Evolutionary conservation across 108 stramenopile genomes (phyloP), one percentile per base, ranked within the genome.

Genomic region (Nitzschia putrida): DNA sequence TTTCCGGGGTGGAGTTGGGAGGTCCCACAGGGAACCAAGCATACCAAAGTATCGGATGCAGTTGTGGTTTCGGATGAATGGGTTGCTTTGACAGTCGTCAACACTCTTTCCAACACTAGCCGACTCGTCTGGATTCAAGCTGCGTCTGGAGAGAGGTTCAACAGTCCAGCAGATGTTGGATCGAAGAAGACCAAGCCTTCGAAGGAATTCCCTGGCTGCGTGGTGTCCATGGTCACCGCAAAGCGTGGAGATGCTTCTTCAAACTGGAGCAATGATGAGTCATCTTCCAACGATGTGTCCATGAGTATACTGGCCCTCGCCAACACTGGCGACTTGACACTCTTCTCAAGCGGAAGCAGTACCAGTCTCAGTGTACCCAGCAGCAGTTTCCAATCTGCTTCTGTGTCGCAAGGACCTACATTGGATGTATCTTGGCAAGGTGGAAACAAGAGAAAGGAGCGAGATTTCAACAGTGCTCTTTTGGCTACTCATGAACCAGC

Each of bases 1-100:
- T 74, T 74, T 38, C 8, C 38, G 23, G 66, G 53, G 8, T 74
- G 74, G 70, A 55, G 58, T 7, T 80, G 79, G 64, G 78, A 73
- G 42, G 69, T 87, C 50, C 83, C 83, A 64, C 41, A 72, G 53
- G 75, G 66, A 54, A 65, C 64, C 24, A 71, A 66, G 21, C 41
- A 23, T 50, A 38, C 42, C 45, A 26, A 38, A 13, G 47, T 72
- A 14, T 47, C 71, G 23, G 45, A 52, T 18, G 71, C 55, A 23
- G 66, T 53, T 34, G 47, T 59, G 1, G 25, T 74, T 34, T 53
- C 18, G 39, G 44, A 59, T 16, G 53, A 64, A 25, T 66, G 51
- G 22, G 61, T 80, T 7, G 73, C 69, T 21, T 53, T 80, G 34
- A 41, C 73, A 12, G 13, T 74, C n/a, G 65, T 63, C 56, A 51